Evolutionary conservation across 192 early-diverging fungal genomes (phyloP).

Genomic region (Podila horticola): DNA sequence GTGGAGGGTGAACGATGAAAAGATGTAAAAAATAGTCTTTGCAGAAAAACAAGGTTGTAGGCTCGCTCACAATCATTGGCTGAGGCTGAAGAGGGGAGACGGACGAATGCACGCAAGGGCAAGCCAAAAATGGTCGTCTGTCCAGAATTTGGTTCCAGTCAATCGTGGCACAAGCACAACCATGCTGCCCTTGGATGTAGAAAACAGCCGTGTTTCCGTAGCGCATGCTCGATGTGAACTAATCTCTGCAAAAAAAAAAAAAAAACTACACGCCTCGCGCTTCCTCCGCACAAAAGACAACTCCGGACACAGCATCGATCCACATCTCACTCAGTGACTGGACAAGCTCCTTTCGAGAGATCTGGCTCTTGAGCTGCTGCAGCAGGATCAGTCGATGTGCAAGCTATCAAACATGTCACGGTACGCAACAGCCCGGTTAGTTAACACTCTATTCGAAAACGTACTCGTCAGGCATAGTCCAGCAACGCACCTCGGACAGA

Average conservation of each 20-base stretch:
- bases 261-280: neutral
- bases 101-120: no score
- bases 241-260: neutral
- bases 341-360: conserved; percentile 6
- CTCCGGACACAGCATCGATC: conserved; percentile 5
- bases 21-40: neutral
- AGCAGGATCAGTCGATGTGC: conserved; percentile 17
- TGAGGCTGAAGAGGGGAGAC: no score
- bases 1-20: neutral
- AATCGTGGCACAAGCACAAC: no score
- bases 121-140: no score
- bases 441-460: neutral
- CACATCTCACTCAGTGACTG: conserved; percentile 6
- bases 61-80: no score
- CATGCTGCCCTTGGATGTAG: no score
- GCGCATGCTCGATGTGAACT: no score
- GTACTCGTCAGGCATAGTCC: neutral
- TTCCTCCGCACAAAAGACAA: neutral
- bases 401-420: conserved; percentile 13
- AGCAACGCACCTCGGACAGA: neutral
- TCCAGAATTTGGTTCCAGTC: no score
- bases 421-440: neutral
- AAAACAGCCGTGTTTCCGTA: no score
- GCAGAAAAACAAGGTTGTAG: neutral
- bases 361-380: neutral